Base-by-base conservation (phyloP, 2,329 filamentous ascomycete genomes). In the Fusarium brachygibbosum region DNA sequence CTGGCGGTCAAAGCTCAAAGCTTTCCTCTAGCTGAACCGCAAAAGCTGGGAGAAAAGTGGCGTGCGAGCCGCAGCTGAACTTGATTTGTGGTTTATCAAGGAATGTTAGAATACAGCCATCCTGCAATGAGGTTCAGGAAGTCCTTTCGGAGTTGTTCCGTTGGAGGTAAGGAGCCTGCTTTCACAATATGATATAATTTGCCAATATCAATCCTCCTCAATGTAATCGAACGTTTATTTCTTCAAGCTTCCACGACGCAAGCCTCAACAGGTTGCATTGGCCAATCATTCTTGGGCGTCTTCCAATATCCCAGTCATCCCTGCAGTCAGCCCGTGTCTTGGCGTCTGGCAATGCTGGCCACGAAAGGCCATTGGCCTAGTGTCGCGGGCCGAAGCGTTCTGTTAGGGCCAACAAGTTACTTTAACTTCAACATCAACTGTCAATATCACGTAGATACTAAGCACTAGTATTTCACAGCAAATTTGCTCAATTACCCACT, bases 381-480 rank as follows among this genome's bases (percentile, higher is more conserved):
- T 14, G 41, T 38, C 28, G 16, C 58, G 42, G 57, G 23, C 57
- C 57, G 57, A 59, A 58, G 57, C 57, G 57, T 16, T 45, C 31
- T 14, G 2, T 21, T 45, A 45, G 51, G 17, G 38, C 38, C 31
- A 58, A 58, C 8, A 16, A 7, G 17, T n/a, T 8, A 4, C 4
- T 44, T 19, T 10, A 44, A 19, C 17, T 16, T 37, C 14, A 17
- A 14, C 21, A 23, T n/a, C 3, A 2, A 8, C 6, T 2, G 29
- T 12, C 5, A 13, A 37, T 28, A 37, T 37, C 19, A 6, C 7
- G 11, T 29, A 3, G 5, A 13, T 19, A 2, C 3, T 9, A 37
- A 19, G 46, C 46, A 10, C 46, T 50, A 41, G 14, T 11, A 41
- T 16, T 3, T 3, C 5, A 0, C 1, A 3, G 3, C 1, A 17